phyloP scores from a whole-genome alignment of 1,139 yeast genomes.

The Lodderomyces oxycetoniae region DNA sequence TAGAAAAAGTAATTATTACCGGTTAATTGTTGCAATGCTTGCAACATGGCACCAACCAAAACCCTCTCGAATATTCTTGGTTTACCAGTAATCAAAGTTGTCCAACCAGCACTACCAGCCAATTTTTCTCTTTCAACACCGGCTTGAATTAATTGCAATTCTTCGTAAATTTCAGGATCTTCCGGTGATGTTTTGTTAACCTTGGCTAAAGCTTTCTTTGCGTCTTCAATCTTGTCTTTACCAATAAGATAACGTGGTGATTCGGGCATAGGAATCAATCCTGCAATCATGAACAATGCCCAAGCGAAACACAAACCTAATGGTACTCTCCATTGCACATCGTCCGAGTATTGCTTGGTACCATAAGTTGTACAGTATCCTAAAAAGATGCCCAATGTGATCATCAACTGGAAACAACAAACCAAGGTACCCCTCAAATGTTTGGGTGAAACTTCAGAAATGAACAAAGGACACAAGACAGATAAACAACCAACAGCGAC shows the following conservation, averaged over 20 bases:
- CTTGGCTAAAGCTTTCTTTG: conserved; percentile 52
- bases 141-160: conserved; percentile 56
- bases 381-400: conserved; percentile 64
- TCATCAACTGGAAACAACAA: conserved; percentile 62
- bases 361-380: conserved; percentile 68
- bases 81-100: conserved; percentile 58
- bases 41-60: conserved; percentile 58
- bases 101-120: conserved; percentile 69
- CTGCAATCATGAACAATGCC: conserved; percentile 48
- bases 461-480: conserved; percentile 62
- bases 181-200: conserved; percentile 59
- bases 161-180: conserved; percentile 53
- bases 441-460: conserved; percentile 68
- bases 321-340: conserved; percentile 65
- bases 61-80: conserved; percentile 66
- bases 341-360: conserved; percentile 46
- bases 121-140: conserved; percentile 59
- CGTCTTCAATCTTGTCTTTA: conserved; percentile 36
- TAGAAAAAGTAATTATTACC: conserved; percentile 82
- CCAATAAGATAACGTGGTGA: conserved; percentile 52
- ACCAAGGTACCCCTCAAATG: conserved; percentile 69
- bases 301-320: conserved; percentile 56
- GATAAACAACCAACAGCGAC: conserved; percentile 67
- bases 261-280: conserved; percentile 61
- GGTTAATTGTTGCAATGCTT: conserved; percentile 70